These are phyloP conservation scores for Tylopilus cervinicoccineus DNA, from an alignment of 768 basidiomycete genomes.

Conservation along the genomic window DNA sequence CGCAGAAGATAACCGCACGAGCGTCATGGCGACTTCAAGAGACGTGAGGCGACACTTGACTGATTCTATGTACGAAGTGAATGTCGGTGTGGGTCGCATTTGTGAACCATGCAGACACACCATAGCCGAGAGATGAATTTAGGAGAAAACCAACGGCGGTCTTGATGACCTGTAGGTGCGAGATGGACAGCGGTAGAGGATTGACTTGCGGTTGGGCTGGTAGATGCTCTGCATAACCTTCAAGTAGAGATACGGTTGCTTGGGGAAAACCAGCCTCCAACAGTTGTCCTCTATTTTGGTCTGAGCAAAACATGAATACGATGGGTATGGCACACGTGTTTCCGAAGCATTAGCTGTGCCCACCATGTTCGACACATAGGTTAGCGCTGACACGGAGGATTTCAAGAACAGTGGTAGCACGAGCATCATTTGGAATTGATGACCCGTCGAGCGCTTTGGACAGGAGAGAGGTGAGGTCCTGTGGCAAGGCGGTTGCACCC, in stretches of 20 bases:
- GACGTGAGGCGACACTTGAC: constrained; percentile 66
- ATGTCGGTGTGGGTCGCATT: constrained; percentile 1
- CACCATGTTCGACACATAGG: constrained; percentile 80
- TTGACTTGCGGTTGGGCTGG: constrained; percentile 35
- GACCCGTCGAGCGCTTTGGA: constrained; percentile 49
- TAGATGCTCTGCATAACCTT: constrained; percentile 53
- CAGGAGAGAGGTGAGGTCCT: constrained; percentile 59
- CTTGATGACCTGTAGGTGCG: constrained; percentile 69
- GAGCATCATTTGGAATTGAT: constrained; percentile 41
- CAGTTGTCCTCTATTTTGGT: constrained; percentile 68
- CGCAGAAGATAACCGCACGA: constrained; percentile 61
- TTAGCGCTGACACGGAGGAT: constrained; percentile 78
- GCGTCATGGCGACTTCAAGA: constrained; percentile 62
- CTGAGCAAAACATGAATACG: constrained; percentile 36
- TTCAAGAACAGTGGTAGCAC: constrained; percentile 55
- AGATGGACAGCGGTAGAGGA: constrained; percentile 50
- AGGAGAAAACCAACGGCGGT: constrained; percentile 77
- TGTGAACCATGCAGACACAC: constrained; percentile 37
- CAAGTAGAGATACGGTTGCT: constrained; percentile 59
- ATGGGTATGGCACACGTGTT: constrained; percentile 2
- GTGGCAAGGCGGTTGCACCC: constrained; percentile 62
- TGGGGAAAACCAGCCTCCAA: constrained; percentile 71
- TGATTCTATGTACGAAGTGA: constrained; percentile 46
- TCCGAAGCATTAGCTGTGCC: constrained; percentile 17
- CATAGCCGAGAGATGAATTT: constrained; percentile 74